These are phyloP conservation scores for Saksenaea oblongispora DNA, from an alignment of 371 early-diverging fungal genomes.

Conservation along the genomic window DNA sequence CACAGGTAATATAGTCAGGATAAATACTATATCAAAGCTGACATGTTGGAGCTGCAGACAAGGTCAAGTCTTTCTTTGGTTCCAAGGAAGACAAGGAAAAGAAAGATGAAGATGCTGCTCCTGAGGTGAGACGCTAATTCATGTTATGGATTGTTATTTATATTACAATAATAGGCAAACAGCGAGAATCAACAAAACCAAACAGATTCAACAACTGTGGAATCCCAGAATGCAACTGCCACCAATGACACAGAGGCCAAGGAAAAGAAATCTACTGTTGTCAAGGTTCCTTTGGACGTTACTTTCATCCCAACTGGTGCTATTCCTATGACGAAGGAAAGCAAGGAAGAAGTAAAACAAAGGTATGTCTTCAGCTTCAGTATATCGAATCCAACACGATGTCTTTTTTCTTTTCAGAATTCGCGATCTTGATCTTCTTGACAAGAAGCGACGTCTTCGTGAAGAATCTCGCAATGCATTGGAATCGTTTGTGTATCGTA, in stretches of 20 bases:
- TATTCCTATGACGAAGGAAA: constrained; percentile 39
- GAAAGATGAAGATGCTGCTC: constrained; percentile 12
- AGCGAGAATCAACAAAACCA: not conserved
- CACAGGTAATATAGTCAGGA: constrained; percentile 24
- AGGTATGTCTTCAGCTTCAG: constrained; percentile 19
- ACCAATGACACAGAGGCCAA: constrained; percentile 11
- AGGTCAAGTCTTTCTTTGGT: constrained; percentile 80
- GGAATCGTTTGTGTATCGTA: constrained; percentile 88
- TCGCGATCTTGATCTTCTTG: constrained; percentile 29
- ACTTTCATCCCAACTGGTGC: constrained; percentile 45
- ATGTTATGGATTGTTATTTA: not conserved
- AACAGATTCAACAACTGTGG: constrained; percentile 7
- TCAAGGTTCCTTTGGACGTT: constrained; percentile 45
- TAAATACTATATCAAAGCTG: not conserved
- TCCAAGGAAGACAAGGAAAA: constrained; percentile 41
- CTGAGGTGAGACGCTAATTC: constrained; percentile 4
- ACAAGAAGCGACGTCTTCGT: constrained; percentile 61
- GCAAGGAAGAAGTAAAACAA: constrained; percentile 37
- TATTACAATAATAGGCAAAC: not conserved
- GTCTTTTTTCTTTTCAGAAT: constrained; percentile 23
- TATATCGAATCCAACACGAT: not conserved
- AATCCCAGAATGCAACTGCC: constrained; percentile 9
- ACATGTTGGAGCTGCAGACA: constrained; percentile 40
- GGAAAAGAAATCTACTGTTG: constrained; percentile 34
- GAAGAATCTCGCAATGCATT: constrained; percentile 89